These are phyloP conservation scores for Skeletonema grethae DNA, from an alignment of 108 stramenopile species.

Conservation along the genomic window DNA sequence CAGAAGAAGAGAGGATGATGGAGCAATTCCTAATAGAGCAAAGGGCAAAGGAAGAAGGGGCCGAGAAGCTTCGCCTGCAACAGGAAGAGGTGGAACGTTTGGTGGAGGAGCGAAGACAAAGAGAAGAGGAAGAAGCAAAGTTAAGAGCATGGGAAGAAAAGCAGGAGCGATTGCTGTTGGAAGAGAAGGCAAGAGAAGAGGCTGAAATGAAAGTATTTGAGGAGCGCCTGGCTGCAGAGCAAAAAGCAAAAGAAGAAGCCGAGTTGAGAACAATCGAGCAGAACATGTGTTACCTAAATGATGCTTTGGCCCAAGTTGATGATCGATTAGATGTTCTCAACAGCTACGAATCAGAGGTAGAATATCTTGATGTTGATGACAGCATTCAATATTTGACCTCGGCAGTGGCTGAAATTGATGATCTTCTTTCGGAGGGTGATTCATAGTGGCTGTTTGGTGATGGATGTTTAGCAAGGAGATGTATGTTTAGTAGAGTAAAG, in stretches of 20 bases:
- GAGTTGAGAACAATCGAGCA: not conserved
- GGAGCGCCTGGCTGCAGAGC: not conserved
- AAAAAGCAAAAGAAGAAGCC: not conserved
- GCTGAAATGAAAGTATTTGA: not conserved
- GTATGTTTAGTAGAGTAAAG: no score
- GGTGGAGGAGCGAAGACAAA: not conserved
- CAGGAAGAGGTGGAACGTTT: not conserved
- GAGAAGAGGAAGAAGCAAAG: not conserved
- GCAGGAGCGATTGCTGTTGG: not conserved
- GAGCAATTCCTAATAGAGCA: not conserved
- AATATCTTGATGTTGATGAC: not conserved
- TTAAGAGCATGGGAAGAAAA: not conserved
- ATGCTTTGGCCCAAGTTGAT: not conserved
- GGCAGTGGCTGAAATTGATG: not conserved
- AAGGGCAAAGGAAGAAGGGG: not conserved
- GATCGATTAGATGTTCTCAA: slow-evolving; percentile 1
- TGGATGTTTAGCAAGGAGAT: no score
- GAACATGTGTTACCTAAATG: not conserved
- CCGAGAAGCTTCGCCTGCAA: not conserved
- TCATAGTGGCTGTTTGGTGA: not conserved
- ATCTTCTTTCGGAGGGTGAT: not conserved
- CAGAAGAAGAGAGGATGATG: not conserved
- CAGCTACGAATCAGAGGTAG: not conserved
- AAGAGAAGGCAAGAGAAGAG: slow-evolving; percentile 4
- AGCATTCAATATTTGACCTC: slow-evolving; percentile 1